A percentile compares a stretch with the other conserved stretches of the same genome.
These are phyloP conservation scores for Suillus luteus DNA, from an alignment of 768 basidiomycete genomes.

Conservation along the genomic window DNA sequence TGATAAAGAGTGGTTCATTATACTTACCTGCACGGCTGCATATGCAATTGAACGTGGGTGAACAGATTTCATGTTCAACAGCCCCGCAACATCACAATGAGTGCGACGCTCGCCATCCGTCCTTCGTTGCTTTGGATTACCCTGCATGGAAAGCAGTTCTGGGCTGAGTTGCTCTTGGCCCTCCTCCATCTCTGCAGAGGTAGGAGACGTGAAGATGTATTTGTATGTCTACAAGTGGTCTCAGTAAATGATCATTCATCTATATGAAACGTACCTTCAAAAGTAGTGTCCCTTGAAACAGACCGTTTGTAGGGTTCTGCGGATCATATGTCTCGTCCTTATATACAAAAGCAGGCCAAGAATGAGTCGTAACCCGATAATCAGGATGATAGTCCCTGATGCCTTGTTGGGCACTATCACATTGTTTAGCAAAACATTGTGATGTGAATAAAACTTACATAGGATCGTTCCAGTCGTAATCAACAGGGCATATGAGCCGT, in stretches of 20 bases:
- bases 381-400: too few relatives aligned
- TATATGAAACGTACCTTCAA: too few relatives aligned
- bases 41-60: constrained; percentile 28
- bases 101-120: constrained; percentile 13
- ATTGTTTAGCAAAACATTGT: too few relatives aligned
- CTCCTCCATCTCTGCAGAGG: constrained; percentile 13
- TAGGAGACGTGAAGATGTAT: constrained; percentile 23
- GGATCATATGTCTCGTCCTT: too few relatives aligned
- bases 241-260: background rate
- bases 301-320: too few relatives aligned
- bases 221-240: constrained; percentile 16
- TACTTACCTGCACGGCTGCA: constrained; percentile 9
- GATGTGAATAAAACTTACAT: too few relatives aligned
- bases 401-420: too few relatives aligned
- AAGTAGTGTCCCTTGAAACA: too few relatives aligned
- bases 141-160: background rate
- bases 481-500: constrained; percentile 14
- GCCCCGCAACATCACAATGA: constrained; percentile 10
- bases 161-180: background rate
- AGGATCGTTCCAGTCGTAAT: constrained; percentile 20
- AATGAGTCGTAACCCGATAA: too few relatives aligned
- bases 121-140: background rate
- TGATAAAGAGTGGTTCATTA: too few relatives aligned
- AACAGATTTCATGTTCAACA: constrained; percentile 17
- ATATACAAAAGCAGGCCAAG: too few relatives aligned